These are phyloP conservation scores for Lactifluus echinatus DNA, from an alignment of 768 basidiomycete species.

Conservation along the genomic window DNA sequence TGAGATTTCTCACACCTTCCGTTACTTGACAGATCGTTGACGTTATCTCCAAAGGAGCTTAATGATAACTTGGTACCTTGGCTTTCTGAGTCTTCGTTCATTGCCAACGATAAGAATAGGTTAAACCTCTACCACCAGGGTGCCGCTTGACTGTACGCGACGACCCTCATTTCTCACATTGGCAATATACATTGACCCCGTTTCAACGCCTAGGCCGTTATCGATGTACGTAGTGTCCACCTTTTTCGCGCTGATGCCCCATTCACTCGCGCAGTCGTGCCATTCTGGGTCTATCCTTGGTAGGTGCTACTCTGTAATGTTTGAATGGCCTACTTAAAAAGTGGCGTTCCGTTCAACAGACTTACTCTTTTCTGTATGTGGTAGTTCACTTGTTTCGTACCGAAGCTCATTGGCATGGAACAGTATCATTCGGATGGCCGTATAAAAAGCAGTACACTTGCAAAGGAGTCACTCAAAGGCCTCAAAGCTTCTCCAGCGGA, in stretches of 20 bases:
- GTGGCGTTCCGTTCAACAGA: background rate
- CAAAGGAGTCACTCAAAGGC: background rate
- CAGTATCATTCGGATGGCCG: constrained; percentile 20
- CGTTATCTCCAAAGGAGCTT: constrained; percentile 4
- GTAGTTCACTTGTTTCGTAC: background rate
- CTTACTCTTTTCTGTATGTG: constrained; percentile 10
- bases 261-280: constrained; percentile 25
- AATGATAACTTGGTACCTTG: constrained; percentile 14
- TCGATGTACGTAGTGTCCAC: constrained; percentile 12
- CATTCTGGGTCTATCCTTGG: constrained; percentile 38
- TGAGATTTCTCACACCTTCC: constrained; percentile 22
- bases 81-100: background rate
- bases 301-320: background rate
- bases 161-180: background rate
- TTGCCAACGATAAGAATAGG: constrained; percentile 13
- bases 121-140: constrained; percentile 37
- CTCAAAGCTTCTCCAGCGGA: constrained; percentile 18
- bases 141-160: constrained; percentile 36
- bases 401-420: background rate
- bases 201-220: constrained; percentile 9
- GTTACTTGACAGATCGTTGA: background rate
- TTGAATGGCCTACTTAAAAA: background rate
- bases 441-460: constrained; percentile 4
- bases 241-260: background rate
- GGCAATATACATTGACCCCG: background rate